Evolutionary conservation across 768 basidiomycete genomes (phyloP).

Genomic region (Leccinum boreale): DNA sequence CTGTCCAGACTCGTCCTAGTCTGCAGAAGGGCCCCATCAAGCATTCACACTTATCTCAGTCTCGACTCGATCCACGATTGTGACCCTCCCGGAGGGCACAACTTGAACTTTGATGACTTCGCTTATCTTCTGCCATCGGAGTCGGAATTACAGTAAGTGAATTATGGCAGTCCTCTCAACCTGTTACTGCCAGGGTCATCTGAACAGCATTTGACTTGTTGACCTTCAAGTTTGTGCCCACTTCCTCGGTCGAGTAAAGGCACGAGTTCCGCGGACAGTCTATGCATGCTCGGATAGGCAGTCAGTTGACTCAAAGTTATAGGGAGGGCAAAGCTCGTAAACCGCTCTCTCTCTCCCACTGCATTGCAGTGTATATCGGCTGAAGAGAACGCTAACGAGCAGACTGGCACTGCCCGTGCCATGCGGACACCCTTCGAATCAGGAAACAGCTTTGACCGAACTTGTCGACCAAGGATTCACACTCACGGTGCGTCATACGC

Average conservation of each 20-base stretch:
- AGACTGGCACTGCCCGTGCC: too few relatives aligned
- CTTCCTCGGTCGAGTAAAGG: neutral
- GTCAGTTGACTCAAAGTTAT: neutral
- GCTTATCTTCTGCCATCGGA: neutral
- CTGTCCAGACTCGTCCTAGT: neutral
- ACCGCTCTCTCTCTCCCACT: neutral
- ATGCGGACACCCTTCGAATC: constrained; percentile 1
- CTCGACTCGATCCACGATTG: neutral
- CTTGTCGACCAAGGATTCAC: neutral
- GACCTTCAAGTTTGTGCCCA: neutral
- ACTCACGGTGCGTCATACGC: neutral
- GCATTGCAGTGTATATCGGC: neutral
- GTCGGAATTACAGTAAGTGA: neutral
- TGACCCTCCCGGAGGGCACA: neutral
- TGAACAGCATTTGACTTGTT: neutral
- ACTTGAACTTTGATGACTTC: neutral
- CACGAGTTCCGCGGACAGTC: neutral
- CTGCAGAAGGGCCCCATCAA: neutral
- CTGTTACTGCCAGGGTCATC: neutral
- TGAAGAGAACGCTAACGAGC: neutral
- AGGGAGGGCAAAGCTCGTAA: neutral
- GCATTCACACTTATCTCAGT: neutral
- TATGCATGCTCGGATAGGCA: neutral
- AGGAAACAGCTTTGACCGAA: constrained; percentile 3
- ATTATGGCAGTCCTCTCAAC: neutral